A percentile compares a stretch with the other conserved stretches of the same genome.
phyloP scores from a whole-genome alignment of 495 filamentous ascomycete genomes.

The Neurospora sp. region DNA sequence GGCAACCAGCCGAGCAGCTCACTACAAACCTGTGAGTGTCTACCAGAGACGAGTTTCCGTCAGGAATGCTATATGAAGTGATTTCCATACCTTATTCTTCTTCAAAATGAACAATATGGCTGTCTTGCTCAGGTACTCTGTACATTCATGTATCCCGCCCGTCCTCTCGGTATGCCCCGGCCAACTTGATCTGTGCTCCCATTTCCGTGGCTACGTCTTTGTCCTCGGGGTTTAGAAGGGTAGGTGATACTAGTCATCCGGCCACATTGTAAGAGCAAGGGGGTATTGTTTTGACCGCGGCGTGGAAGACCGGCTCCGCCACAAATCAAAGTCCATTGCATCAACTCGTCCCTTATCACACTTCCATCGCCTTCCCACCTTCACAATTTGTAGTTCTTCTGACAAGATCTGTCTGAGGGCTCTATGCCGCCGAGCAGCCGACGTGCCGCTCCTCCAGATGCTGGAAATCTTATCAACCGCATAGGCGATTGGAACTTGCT shows the following conservation, averaged over 20 bases:
- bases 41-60: not conserved
- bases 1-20: too few relatives aligned
- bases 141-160: not conserved
- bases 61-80: not conserved
- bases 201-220: not conserved
- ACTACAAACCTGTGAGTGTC: not conserved
- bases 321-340: not conserved
- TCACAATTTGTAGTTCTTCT: not conserved
- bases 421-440: not conserved
- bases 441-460: not conserved
- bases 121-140: not conserved
- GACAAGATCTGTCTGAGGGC: not conserved
- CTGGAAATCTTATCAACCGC: not conserved
- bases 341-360: not conserved
- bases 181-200: not conserved
- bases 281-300: too few relatives aligned
- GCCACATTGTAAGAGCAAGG: too few relatives aligned
- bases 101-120: not conserved
- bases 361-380: not conserved
- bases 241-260: too few relatives aligned
- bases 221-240: too few relatives aligned
- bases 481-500: not conserved
- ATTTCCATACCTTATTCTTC: too few relatives aligned
- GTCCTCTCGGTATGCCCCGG: not conserved
- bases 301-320: too few relatives aligned